phyloP scores from a whole-genome alignment of 2,329 filamentous ascomycete genomes.

The Blastomyces emzantsi region DNA sequence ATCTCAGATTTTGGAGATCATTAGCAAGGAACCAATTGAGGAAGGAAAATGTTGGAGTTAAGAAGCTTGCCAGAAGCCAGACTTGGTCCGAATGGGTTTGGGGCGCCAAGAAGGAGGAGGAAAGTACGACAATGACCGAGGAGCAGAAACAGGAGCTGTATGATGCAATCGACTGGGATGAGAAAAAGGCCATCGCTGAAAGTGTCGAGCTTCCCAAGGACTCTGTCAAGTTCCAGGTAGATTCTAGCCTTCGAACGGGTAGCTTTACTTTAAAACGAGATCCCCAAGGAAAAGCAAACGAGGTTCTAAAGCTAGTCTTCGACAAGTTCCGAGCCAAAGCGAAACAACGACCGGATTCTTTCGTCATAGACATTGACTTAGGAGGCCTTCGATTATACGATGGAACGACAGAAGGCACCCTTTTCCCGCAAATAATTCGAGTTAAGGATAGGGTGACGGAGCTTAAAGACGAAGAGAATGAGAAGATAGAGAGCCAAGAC shows the following conservation, averaged over 20 bases:
- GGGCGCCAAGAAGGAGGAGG: constrained; percentile 65
- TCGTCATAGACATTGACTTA: constrained; percentile 78
- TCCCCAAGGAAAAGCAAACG: constrained; percentile 64
- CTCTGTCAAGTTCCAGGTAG: constrained; percentile 83
- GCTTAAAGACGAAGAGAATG: constrained; percentile 39
- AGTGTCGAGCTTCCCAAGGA: constrained; percentile 85
- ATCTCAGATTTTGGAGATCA: constrained; percentile 94
- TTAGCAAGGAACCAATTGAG: constrained; percentile 86
- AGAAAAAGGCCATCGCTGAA: constrained; percentile 82
- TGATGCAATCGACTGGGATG: constrained; percentile 95
- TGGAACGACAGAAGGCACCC: constrained; percentile 80
- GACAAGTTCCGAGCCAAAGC: constrained; percentile 90
- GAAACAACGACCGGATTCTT: constrained; percentile 80
- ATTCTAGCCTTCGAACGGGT: constrained; percentile 86
- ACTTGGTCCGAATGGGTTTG: constrained; percentile 91
- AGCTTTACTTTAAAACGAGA: constrained; percentile 90
- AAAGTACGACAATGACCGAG: constrained; percentile 83
- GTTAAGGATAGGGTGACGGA: constrained; percentile 75
- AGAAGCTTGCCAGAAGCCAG: constrained; percentile 59
- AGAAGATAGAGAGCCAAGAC: constrained; percentile 36
- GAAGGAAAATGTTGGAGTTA: constrained; percentile 84
- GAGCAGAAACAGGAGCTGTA: constrained; percentile 95
- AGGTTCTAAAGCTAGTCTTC: constrained; percentile 86
- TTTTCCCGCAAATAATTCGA: constrained; percentile 90
- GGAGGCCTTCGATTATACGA: constrained; percentile 92